These are phyloP conservation scores for Vanrija humicola DNA, from an alignment of 1,284 basidiomycete species.

Conservation along the genomic window DNA sequence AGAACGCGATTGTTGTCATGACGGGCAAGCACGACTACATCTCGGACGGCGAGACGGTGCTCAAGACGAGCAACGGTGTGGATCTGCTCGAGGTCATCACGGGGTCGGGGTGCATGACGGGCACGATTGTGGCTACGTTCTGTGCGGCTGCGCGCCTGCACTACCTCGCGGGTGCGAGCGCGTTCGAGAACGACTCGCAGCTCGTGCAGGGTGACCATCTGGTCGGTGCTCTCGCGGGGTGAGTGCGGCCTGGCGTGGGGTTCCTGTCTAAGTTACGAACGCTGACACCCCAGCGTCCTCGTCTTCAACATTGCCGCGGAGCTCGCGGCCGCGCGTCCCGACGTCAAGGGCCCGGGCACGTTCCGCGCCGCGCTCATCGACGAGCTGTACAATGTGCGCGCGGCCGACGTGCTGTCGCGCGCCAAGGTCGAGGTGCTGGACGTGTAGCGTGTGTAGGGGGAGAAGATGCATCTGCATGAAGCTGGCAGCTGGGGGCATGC, in stretches of 20 bases:
- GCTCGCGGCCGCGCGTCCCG: slow-evolving; percentile 62
- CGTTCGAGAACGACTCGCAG: slow-evolving; percentile 34
- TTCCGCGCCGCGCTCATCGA: slow-evolving; percentile 86
- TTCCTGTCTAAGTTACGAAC: too few relatives aligned
- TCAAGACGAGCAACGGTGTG: slow-evolving; percentile 72
- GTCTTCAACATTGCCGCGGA: slow-evolving; percentile 81
- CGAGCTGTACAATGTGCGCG: slow-evolving; percentile 63
- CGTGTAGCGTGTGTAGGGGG: neutral
- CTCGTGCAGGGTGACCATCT: slow-evolving; percentile 70
- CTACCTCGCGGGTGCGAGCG: slow-evolving; percentile 9
- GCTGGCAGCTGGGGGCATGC: neutral
- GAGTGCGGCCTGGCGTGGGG: too few relatives aligned
- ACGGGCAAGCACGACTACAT: slow-evolving; percentile 82
- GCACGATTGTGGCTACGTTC: slow-evolving; percentile 54
- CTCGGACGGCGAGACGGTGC: slow-evolving; percentile 70
- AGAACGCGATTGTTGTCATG: slow-evolving; percentile 80
- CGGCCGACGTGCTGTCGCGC: slow-evolving; percentile 54
- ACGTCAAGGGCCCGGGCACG: slow-evolving; percentile 78
- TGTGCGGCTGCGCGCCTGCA: slow-evolving; percentile 63
- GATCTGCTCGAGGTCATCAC: slow-evolving; percentile 74
- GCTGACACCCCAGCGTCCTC: slow-evolving; percentile 57
- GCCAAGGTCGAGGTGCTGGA: slow-evolving; percentile 54
- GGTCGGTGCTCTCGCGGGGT: slow-evolving; percentile 62
- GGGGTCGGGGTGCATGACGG: slow-evolving; percentile 85
- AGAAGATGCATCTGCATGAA: neutral